phyloP scores from a whole-genome alignment of 805 yeast species.

The Metschnikowia amazonensis region DNA sequence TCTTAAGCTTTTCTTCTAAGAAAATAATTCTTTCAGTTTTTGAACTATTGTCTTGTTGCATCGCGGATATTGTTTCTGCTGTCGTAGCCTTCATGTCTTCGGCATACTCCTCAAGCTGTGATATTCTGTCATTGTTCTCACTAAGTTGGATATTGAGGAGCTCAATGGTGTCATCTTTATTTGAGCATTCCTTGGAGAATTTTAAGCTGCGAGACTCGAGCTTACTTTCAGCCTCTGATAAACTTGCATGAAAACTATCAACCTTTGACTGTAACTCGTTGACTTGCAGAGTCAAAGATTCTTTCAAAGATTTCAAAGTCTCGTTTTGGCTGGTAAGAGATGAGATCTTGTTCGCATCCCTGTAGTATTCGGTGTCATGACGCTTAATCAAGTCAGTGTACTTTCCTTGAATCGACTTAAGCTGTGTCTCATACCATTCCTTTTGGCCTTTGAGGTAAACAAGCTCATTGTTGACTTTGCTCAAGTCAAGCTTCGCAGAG shows the following conservation, averaged over 20 bases:
- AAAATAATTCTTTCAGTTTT: constrained; percentile 31
- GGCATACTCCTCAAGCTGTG: constrained; percentile 47
- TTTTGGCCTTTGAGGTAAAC: constrained; percentile 33
- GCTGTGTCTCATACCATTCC: constrained; percentile 39
- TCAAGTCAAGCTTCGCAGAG: constrained; percentile 30
- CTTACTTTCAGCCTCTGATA: constrained; percentile 22
- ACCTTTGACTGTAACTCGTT: constrained; percentile 45
- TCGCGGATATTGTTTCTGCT: constrained; percentile 30
- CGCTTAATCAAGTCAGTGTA: constrained; percentile 37
- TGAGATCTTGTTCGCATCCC: constrained; percentile 27
- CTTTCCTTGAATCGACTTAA: constrained; percentile 31
- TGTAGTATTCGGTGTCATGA: constrained; percentile 35
- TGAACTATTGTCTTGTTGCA: constrained; percentile 36
- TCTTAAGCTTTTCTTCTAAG: constrained; percentile 33
- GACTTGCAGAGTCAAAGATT: constrained; percentile 31
- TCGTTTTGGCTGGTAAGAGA: constrained; percentile 19
- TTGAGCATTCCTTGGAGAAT: constrained; percentile 33
- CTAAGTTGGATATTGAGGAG: constrained; percentile 51
- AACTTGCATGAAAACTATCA: constrained; percentile 23
- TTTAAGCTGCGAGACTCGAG: constrained; percentile 47
- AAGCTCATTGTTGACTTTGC: constrained; percentile 34
- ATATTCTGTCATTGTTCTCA: constrained; percentile 50
- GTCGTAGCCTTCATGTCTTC: constrained; percentile 40
- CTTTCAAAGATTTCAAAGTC: constrained; percentile 33
- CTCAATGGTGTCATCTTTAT: constrained; percentile 58